Evolutionary conservation across 2,329 filamentous ascomycete species (phyloP), one percentile per base, ranked within the genome.

Genomic region (Mycocentrospora acerina): DNA sequence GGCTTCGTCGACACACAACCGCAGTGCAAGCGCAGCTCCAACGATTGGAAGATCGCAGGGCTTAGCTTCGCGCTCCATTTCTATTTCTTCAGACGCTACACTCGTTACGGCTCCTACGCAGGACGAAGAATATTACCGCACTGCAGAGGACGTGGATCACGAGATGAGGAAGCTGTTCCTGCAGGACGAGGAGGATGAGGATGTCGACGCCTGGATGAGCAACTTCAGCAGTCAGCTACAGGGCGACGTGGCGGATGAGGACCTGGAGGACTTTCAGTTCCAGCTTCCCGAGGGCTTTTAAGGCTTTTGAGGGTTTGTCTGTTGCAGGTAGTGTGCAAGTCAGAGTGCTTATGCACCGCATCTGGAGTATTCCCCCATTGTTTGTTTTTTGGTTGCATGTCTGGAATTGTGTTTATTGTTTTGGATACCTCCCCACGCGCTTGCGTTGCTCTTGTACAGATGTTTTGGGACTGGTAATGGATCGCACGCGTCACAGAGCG

Each of bases 41-140:
- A 32, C 46, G 17, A 33, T 52, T 38, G 19, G 19, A 22, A 22
- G 19, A 22, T 32, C 54, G 32, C 30, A 53, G 31, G 29, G 49
- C 24, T 25, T 44, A 3, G 61, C 64, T 40, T 62, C 60, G 12
- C 64, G 65, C 44, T 61, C 60, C 10, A 64, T 55, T 44, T 67
- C 64, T 1, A 59, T 49, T 7, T 55, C 60, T 24, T 63, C 63
- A 2, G 50, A 56, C 17, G 55, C 53, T 4, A 63, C 62, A 2
- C 55, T 65, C 6, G 60, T 65, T 9, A 44, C 51, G 11, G 37
- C 48, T 4, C 18, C 36, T 1, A 41, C 49, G 3, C 19, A 32
- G 14, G 41, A 37, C 24, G 53, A 63, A 15, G 32, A 53, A 12
- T 19, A 45, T 4, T 53, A 48, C 29, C 56, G 50, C 17, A 66